phyloP scores from a whole-genome alignment of 805 yeast genomes.

The Nematodospora valgi region DNA sequence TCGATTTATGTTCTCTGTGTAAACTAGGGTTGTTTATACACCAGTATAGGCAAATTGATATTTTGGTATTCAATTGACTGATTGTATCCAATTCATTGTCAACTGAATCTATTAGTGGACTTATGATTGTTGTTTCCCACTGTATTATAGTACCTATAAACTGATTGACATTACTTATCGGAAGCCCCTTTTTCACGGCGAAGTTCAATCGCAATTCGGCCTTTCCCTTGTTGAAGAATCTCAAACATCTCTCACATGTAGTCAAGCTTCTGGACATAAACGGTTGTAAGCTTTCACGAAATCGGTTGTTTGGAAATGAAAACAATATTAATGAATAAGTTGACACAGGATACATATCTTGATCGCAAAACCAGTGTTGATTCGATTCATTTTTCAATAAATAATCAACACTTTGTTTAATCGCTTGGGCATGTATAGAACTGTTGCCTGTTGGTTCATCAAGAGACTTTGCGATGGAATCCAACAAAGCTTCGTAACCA shows the following conservation, averaged over 20 bases:
- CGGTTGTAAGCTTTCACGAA: constrained; percentile 41
- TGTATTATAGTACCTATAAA: constrained; percentile 30
- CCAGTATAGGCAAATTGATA: constrained; percentile 4
- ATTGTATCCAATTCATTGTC: constrained; percentile 1
- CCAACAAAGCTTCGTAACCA: constrained; percentile 21
- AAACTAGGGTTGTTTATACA: constrained; percentile 8
- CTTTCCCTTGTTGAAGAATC: constrained; percentile 51
- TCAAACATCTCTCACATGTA: constrained; percentile 52
- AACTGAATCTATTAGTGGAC: constrained; percentile 14
- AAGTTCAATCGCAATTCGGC: constrained; percentile 51
- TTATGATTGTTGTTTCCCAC: constrained; percentile 30
- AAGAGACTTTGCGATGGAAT: constrained; percentile 23
- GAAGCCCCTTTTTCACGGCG: constrained; percentile 45
- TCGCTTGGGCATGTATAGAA: constrained; percentile 23
- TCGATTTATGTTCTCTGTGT: background rate
- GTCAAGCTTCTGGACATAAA: constrained; percentile 37
- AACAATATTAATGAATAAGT: constrained; percentile 56
- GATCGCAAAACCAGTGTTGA: constrained; percentile 59
- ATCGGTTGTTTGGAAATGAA: constrained; percentile 53
- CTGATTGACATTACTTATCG: constrained; percentile 24
- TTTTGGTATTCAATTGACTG: background rate
- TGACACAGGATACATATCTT: constrained; percentile 43
- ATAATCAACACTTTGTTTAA: constrained; percentile 22
- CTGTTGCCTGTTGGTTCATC: constrained; percentile 24
- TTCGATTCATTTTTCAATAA: constrained; percentile 15